Conservation (phyloP, 768 basidiomycete genomes). For the Paxillus ammoniavirescens region DNA sequence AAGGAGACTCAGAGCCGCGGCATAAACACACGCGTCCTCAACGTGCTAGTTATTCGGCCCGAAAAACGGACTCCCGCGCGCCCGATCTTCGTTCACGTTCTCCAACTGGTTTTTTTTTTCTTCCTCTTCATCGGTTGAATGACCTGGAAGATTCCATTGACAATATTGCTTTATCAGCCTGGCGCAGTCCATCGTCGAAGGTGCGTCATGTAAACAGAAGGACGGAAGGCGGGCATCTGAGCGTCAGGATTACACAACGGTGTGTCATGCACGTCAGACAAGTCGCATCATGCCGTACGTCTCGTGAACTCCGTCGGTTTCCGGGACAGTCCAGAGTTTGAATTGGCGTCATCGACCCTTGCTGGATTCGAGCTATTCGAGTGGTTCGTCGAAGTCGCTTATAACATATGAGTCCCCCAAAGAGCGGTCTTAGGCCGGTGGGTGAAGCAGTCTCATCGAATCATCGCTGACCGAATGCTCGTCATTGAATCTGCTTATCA, state of each 20-base stretch:
- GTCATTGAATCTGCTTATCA: neutral
- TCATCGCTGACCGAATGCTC: neutral
- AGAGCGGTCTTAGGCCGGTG: neutral
- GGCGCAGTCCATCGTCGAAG: neutral
- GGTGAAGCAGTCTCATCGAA: neutral
- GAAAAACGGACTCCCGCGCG: neutral
- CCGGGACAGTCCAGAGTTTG: neutral
- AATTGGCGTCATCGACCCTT: neutral
- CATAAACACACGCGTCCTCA: neutral
- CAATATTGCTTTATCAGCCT: neutral
- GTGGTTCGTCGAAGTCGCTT: neutral
- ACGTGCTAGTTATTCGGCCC: neutral
- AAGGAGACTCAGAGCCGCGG: neutral
- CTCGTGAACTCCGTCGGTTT: neutral
- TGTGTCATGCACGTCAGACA: neutral
- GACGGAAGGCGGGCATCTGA: neutral
- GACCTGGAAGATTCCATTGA: too few relatives aligned
- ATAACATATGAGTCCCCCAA: neutral
- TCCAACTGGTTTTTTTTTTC: too few relatives aligned
- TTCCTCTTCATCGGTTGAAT: too few relatives aligned
- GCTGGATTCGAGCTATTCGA: too few relatives aligned
- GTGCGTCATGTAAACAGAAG: neutral
- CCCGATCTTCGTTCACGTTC: slow-evolving; percentile 6
- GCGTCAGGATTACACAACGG: neutral
- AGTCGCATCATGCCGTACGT: neutral